Percentiles rank a stretch among this genome's conserved stretches.
Conservation (phyloP, 768 basidiomycete species). For the Russula brevipes region DNA sequence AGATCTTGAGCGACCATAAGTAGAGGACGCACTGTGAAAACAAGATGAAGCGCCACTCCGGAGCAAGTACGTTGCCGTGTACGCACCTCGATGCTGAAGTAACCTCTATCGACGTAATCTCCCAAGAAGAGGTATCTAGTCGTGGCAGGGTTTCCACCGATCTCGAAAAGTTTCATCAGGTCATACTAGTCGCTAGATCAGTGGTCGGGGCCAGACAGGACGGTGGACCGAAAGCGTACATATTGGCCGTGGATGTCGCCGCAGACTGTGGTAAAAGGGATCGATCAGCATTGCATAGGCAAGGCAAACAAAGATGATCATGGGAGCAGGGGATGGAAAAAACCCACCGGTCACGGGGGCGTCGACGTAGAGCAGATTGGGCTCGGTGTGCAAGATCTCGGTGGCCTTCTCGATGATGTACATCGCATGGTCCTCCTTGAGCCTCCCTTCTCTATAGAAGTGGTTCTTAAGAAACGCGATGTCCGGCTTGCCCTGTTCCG, state of each 20-base stretch:
- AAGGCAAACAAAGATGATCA: neutral
- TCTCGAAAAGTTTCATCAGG: slow-evolving; percentile 75
- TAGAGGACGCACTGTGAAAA: slow-evolving; percentile 83
- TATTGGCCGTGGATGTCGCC: slow-evolving; percentile 99
- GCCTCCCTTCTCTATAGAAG: slow-evolving; percentile 91
- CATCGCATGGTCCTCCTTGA: slow-evolving; percentile 92
- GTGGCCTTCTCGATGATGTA: slow-evolving; percentile 87
- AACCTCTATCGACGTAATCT: slow-evolving; percentile 72
- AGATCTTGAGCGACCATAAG: slow-evolving; percentile 97
- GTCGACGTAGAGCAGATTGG: slow-evolving; percentile 89
- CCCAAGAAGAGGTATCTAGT: slow-evolving; percentile 72
- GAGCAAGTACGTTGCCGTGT: neutral
- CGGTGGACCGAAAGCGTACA: slow-evolving; percentile 44
- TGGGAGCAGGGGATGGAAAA: neutral
- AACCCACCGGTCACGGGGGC: slow-evolving; percentile 88
- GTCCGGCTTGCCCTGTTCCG: slow-evolving; percentile 88
- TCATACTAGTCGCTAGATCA: slow-evolving; percentile 46
- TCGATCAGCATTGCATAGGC: neutral
- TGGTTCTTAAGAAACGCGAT: slow-evolving; percentile 97
- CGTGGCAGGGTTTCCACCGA: slow-evolving; percentile 67
- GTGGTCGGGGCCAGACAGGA: neutral
- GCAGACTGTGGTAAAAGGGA: slow-evolving; percentile 41
- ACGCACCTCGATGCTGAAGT: slow-evolving; percentile 67
- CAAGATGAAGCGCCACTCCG: slow-evolving; percentile 4
- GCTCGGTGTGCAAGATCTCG: slow-evolving; percentile 74